Percentiles rank a stretch among this genome's conserved stretches.
Evolutionary conservation across 441 rosid genomes (phyloP).

Genomic region (Adansonia madagascariensis): DNA sequence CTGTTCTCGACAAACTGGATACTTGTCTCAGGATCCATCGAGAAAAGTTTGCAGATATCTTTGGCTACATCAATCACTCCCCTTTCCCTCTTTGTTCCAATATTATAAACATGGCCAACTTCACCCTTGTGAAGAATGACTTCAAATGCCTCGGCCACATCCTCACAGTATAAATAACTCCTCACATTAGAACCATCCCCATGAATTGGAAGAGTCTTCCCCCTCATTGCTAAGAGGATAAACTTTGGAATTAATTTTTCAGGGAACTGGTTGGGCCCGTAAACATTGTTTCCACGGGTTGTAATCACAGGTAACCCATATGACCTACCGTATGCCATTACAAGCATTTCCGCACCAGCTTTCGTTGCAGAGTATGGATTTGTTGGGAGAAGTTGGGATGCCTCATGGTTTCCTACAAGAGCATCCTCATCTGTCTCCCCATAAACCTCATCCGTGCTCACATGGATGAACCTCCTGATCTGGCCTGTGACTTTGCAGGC

Average conservation of each 20-base stretch:
- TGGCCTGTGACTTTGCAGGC: constrained; percentile 75
- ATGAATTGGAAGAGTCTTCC: constrained; percentile 80
- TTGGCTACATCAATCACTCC: constrained; percentile 87
- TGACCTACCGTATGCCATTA: constrained; percentile 72
- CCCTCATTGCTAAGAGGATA: constrained; percentile 62
- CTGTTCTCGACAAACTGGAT: constrained; percentile 84
- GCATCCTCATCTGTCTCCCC: constrained; percentile 81
- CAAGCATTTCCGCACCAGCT: constrained; percentile 79
- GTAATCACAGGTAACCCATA: constrained; percentile 69
- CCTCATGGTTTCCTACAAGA: constrained; percentile 61
- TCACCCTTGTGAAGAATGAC: constrained; percentile 88
- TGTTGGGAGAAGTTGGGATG: constrained; percentile 73
- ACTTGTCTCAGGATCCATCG: constrained; percentile 62
- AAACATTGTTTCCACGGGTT: constrained; percentile 72
- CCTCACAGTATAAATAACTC: constrained; percentile 91
- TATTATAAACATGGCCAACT: constrained; percentile 87
- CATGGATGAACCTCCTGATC: constrained; percentile 70
- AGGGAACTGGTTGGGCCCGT: constrained; percentile 72
- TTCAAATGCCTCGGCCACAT: constrained; percentile 96
- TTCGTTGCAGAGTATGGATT: constrained; percentile 71
- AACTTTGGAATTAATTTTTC: constrained; percentile 71
- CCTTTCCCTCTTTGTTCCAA: constrained; percentile 89
- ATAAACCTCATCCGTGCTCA: constrained; percentile 73
- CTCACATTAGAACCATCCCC: constrained; percentile 91
- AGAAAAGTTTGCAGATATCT: constrained; percentile 75